A percentile compares a stretch with the other conserved stretches of the same genome.
Conservation (phyloP, 345 rosid genomes). For the Triadica sebifera region DNA sequence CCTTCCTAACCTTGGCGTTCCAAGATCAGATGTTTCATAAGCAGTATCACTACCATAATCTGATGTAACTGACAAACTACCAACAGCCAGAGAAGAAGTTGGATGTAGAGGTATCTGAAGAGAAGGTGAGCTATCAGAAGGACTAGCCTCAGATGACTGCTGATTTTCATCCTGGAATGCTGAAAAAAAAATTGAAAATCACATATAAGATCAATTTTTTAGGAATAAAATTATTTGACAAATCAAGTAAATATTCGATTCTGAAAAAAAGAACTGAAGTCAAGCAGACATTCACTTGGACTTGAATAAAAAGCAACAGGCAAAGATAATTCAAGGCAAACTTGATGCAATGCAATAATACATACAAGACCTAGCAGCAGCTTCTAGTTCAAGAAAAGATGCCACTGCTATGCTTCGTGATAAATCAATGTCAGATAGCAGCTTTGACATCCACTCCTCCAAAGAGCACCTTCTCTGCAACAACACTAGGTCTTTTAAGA, state of each 20-base stretch:
- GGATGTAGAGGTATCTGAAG: slow-evolving; percentile 46
- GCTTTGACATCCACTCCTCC: slow-evolving; percentile 97
- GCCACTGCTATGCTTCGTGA: slow-evolving; percentile 88
- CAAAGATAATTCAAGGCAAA: slow-evolving; percentile 18
- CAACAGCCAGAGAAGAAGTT: slow-evolving; percentile 51
- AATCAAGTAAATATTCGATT: background rate
- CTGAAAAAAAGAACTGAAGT: background rate
- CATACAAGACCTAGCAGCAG: slow-evolving; percentile 97
- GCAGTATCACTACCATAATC: slow-evolving; percentile 97
- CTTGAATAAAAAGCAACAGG: background rate
- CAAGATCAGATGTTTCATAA: slow-evolving; percentile 86
- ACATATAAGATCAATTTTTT: slow-evolving; percentile 1
- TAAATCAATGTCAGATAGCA: slow-evolving; percentile 88
- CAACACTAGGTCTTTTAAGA: slow-evolving; percentile 47
- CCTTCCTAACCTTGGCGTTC: slow-evolving; percentile 69
- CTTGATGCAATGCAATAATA: slow-evolving; percentile 30
- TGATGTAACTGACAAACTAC: slow-evolving; percentile 70
- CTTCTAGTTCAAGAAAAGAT: slow-evolving; percentile 97
- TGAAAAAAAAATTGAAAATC: slow-evolving; percentile 31
- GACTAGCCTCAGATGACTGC: slow-evolving; percentile 46
- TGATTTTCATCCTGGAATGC: slow-evolving; percentile 85
- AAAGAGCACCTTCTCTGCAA: slow-evolving; percentile 92
- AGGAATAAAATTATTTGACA: background rate
- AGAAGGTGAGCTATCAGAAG: slow-evolving; percentile 43
- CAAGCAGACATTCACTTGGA: slow-evolving; percentile 8